Conservation (phyloP, 805 yeast species). For the Candida hispaniensis region DNA sequence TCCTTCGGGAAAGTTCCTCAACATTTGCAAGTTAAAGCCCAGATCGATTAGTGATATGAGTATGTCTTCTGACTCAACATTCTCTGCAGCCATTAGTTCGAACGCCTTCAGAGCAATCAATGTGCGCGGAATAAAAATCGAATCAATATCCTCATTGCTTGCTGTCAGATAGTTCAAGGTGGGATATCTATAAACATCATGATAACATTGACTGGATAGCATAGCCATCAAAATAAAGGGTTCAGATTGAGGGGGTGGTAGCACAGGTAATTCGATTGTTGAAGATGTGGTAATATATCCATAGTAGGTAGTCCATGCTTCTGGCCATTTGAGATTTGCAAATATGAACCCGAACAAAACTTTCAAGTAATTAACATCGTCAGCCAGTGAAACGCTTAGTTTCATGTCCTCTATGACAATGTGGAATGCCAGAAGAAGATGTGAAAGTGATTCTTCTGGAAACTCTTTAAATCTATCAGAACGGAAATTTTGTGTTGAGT, state of each 20-base stretch:
- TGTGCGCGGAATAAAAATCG: constrained; percentile 16
- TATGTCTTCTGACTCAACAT: constrained; percentile 42
- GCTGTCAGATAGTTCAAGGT: constrained; percentile 17
- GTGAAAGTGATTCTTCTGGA: too few species aligned
- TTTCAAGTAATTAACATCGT: constrained; percentile 5
- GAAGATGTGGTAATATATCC: constrained; percentile 18
- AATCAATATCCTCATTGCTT: constrained; percentile 10
- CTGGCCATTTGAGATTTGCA: constrained; percentile 2
- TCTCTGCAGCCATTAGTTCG: constrained; percentile 33
- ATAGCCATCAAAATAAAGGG: constrained; percentile 45
- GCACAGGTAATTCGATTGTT: constrained; percentile 40
- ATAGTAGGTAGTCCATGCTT: constrained; percentile 5
- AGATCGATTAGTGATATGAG: constrained; percentile 52
- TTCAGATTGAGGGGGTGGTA: constrained; percentile 51
- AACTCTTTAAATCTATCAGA: too few species aligned
- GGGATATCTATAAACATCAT: constrained; percentile 17
- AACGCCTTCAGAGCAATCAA: constrained; percentile 16
- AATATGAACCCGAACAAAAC: not conserved
- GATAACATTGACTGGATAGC: constrained; percentile 31
- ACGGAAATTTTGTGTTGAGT: too few species aligned
- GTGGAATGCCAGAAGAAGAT: constrained; percentile 7
- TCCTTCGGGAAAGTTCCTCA: constrained; percentile 69
- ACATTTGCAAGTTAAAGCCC: constrained; percentile 36
- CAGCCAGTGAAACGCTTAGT: not conserved
- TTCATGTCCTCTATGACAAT: constrained; percentile 11